Percentiles rank a stretch among this genome's conserved stretches.
phyloP scores from a whole-genome alignment of 2,329 filamentous ascomycete species.

The Aureobasidium sp. region DNA sequence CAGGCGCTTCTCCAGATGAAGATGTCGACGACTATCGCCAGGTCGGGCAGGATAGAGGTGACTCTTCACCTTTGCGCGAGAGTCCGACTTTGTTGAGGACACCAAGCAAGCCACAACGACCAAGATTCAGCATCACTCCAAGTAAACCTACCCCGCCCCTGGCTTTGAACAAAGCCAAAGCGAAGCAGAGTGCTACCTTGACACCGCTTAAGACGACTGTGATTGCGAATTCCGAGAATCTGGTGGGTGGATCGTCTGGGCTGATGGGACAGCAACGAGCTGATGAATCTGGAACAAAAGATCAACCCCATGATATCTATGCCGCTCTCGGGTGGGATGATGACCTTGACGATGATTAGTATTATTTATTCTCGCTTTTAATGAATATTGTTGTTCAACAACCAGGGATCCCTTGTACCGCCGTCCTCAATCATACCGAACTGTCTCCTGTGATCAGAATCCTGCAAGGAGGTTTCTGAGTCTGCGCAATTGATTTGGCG shows the following conservation, averaged over 20 bases:
- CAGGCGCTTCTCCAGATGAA: slow-evolving; percentile 20
- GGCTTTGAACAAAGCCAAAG: background rate
- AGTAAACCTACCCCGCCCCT: background rate
- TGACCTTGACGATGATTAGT: slow-evolving; percentile 12
- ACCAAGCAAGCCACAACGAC: slow-evolving; percentile 6
- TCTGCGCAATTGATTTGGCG: no score
- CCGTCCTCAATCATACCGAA: no score
- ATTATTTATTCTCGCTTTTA: background rate
- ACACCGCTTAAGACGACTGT: slow-evolving; percentile 13
- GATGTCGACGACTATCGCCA: background rate
- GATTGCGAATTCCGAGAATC: slow-evolving; percentile 22
- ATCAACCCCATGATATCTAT: slow-evolving; percentile 28
- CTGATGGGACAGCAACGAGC: background rate
- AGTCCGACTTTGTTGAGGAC: slow-evolving; percentile 9
- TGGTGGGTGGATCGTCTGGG: slow-evolving; percentile 12
- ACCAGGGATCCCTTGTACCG: background rate
- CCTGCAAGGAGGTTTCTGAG: background rate
- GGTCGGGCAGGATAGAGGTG: slow-evolving; percentile 13
- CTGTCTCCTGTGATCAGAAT: background rate
- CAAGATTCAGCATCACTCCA: background rate
- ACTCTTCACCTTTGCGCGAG: background rate
- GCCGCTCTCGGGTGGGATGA: slow-evolving; percentile 42
- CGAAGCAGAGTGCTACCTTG: background rate
- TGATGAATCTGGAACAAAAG: background rate
- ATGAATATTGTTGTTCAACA: background rate